Base-by-base conservation (phyloP, 257 asterid species). In the Gentiana straminea region DNA sequence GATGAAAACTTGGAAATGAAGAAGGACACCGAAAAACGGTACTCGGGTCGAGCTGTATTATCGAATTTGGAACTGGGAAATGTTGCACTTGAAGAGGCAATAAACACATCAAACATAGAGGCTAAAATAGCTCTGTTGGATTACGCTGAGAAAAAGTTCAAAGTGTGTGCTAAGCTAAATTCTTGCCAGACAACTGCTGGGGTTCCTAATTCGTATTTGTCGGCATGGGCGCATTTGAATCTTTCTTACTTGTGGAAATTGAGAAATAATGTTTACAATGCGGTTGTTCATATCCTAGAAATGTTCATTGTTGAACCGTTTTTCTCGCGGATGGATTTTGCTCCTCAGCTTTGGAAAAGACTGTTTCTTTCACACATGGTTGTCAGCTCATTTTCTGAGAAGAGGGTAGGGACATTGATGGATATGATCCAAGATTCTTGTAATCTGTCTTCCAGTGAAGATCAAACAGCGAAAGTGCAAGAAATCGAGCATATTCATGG, bases 11-110 rank as follows among this genome's bases (percentile, higher is more conserved):
- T 77, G 0, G 64, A 70, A 24, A 59, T 77, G 0, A 63, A 70
- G 24, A 59, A 70, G 45, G 78, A 56, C 13, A 48, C 60, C 0
- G 89, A 79, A 64, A 74, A 84, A 43, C 51, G 79, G 13, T 86
- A 84, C 82, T 84, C 96, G 1, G 96, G 84, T 57, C 94, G 84
- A 61, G 92, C 94, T 3, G 85, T 86, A 35, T 56, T 86, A 43
- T 94, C 96, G 0, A 86, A 86, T 66, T 73, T 86, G 1, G 94
- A 86, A 49, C 81, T 94, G 96, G 96, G 94, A 33, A 86, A 81
- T 8, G 94, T 81, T 44, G 94, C 96, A 2, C 84, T 86, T 7
- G 96, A 86, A 59, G 94, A 84, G 62, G 92, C 96, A 46, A 84
- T 86, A 33, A 68, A 60, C 66, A 78, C 92, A 2, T 84, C 86